Conservation (phyloP, 352 stramenopile species). For the Globisporangium lucens region DNA sequence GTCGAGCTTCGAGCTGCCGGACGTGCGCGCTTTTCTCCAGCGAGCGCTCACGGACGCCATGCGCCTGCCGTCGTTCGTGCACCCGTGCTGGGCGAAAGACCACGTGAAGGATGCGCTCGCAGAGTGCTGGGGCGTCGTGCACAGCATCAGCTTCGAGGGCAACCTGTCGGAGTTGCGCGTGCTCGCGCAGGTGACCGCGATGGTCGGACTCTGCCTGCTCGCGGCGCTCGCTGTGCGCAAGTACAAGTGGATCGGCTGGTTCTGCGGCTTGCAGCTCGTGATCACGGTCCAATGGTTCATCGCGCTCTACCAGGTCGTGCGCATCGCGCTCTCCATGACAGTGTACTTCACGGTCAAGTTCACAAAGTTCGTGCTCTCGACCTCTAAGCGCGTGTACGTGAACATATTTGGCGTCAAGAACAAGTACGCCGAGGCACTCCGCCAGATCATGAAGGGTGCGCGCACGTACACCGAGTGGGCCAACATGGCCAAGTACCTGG, state of each 20-base stretch:
- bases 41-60: not conserved
- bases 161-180: conserved; percentile 38
- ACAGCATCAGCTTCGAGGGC: conserved; percentile 24
- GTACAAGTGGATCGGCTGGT: conserved; percentile 67
- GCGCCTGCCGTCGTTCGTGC: conserved; percentile 16
- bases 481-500: conserved; percentile 60
- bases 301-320: conserved; percentile 60
- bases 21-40: conserved; percentile 20
- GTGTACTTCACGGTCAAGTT: conserved; percentile 51
- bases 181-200: conserved; percentile 30
- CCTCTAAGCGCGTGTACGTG: conserved; percentile 25
- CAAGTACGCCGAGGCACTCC: conserved; percentile 52
- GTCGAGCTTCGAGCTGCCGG: conserved; percentile 29
- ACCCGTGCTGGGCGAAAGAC: conserved; percentile 16
- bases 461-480: conserved; percentile 55
- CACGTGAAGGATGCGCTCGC: conserved; percentile 25
- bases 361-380: conserved; percentile 35
- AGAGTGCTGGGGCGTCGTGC: conserved; percentile 34
- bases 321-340: conserved; percentile 54
- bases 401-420: conserved; percentile 37
- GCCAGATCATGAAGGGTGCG: conserved; percentile 57
- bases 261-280: conserved; percentile 47
- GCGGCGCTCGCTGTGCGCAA: conserved; percentile 36
- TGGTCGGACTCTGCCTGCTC: conserved; percentile 16
- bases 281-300: conserved; percentile 64